A percentile compares a stretch with the other conserved stretches of the same genome.
Conservation (phyloP, 2,329 filamentous ascomycete species). For the Hyphodiscus sp. region DNA sequence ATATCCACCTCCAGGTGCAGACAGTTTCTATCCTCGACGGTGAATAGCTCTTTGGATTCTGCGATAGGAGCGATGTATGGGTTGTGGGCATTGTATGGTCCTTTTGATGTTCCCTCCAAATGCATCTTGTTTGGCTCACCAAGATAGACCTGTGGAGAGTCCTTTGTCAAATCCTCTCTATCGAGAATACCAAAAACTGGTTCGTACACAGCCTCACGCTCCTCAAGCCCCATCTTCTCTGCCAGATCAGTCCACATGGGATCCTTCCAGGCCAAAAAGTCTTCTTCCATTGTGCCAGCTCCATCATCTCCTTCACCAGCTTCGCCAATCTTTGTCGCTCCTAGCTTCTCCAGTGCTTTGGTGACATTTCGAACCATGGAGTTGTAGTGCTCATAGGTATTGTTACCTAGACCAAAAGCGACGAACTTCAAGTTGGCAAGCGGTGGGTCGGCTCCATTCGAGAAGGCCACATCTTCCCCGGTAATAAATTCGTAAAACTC, state of each 20-base stretch:
- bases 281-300: constrained; percentile 98
- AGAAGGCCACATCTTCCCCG: constrained; percentile 74
- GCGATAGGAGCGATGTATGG: constrained; percentile 91
- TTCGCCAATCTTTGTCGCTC: constrained; percentile 75
- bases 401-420: constrained; percentile 94
- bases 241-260: constrained; percentile 91
- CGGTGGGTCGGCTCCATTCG: constrained; percentile 64
- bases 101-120: constrained; percentile 74
- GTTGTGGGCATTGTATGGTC: constrained; percentile 93
- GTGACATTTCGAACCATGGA: constrained; percentile 93
- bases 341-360: constrained; percentile 72
- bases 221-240: constrained; percentile 79
- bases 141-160: constrained; percentile 79
- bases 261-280: constrained; percentile 98
- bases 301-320: constrained; percentile 97
- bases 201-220: constrained; percentile 94
- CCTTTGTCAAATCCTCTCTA: constrained; percentile 63
- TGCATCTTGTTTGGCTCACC: constrained; percentile 97
- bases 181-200: constrained; percentile 81
- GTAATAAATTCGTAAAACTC: constrained; percentile 98
- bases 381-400: constrained; percentile 99
- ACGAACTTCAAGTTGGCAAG: constrained; percentile 86
- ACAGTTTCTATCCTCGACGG: constrained; percentile 84
- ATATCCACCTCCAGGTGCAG: constrained; percentile 94
- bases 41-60: constrained; percentile 88